Base-by-base conservation (phyloP, 2,329 filamentous ascomycete species). In the Drechslerella stenobrocha region DNA sequence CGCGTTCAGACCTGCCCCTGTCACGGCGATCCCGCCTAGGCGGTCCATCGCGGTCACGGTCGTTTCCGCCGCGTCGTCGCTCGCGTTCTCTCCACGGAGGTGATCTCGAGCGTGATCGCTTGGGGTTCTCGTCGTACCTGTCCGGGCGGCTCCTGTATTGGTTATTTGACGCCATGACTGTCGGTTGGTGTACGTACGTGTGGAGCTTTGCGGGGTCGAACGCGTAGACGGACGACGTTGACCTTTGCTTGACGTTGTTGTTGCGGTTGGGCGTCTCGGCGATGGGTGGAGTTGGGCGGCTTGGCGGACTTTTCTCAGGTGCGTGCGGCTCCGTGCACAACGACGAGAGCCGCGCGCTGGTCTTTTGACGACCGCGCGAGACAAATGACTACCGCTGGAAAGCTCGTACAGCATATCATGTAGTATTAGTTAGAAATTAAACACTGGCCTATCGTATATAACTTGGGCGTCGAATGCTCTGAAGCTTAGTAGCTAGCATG, bases 111-210 rank as follows among this genome's bases (percentile, higher is more conserved):
- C 61, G 61, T 32, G 55, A 59, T 32, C 63, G 63, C 24, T 67
- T 67, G 8, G 55, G 55, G 35, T 45, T 57, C 22, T 50, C 60
- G 48, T 48, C 55, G 51, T 66, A 50, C 42, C 61, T 59, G 32
- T 66, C 61, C n/a, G 48, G 42, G 32, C 63, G 55, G 11, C 56
- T 51, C 52, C 63, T 59, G 44, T 67, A 56, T 60, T 67, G 63
- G 45, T 60, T 60, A 53, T 50, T 18, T 46, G 61, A 66, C 20
- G 63, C 59, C 63, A 67, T 67, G 24, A 23, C 13, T 23, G 32
- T 24, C 34, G 22, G 47, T 37, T 46, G 26, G 26, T 40, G 28
- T 22, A 58, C 48, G 48, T 67, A 59, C 50, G 53, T 57, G 51
- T 50, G 35, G 11, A 37, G 15, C 7, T 2, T 13, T 22, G 9